Base-by-base conservation (phyloP, 352 stramenopile genomes). In the Pythium phragmiticola region DNA sequence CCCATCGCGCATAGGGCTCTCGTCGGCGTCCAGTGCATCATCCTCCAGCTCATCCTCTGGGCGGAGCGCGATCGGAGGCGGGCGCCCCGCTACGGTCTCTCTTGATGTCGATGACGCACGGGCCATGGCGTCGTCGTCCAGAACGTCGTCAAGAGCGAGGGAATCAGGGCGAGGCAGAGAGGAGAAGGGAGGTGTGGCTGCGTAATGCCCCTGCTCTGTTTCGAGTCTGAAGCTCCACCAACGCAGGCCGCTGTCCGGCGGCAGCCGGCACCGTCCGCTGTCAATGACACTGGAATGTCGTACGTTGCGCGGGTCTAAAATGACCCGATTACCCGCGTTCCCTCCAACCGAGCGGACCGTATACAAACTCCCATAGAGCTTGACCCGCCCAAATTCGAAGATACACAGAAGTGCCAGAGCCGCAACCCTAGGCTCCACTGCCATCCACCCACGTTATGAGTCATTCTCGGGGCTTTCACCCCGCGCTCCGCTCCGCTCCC, bases 341-440 rank as follows among this genome's bases (percentile, higher is more conserved):
- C 61, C 61, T 68, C 61, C 61, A 68, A 34, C 26, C 14, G 36
- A 51, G 61, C 37, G 61, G 61, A 68, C 23, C 49, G 21, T 53
- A 72, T 72, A 72, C 54, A 67, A 67, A 72, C 4, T 37, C 9
- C 47, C 16, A 72, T 47, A 57, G 17, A 57, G 43, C 21, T 28
- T 1, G 52, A 52, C 51, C 58, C 52, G 47, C 59, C 57, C 65
- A 72, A 67, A 57, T 65, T 72, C 65, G 65, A 72, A 72, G 64
- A 72, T 72, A 65, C 59, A 72, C 65, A 72, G 59, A 72, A 47
- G 53, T 58, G 65, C 51, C 65, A 60, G 45, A 64, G 52, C 63
- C 65, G 65, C 58, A 72, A 72, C 65, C 65, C 65, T 72, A 72
- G 58, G 42, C 65, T 60, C 48, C 42, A 36, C 43, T 57, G 8